These are phyloP conservation scores for Antarctomyces pellizariae DNA, from an alignment of 495 filamentous ascomycete genomes.

Conservation along the genomic window DNA sequence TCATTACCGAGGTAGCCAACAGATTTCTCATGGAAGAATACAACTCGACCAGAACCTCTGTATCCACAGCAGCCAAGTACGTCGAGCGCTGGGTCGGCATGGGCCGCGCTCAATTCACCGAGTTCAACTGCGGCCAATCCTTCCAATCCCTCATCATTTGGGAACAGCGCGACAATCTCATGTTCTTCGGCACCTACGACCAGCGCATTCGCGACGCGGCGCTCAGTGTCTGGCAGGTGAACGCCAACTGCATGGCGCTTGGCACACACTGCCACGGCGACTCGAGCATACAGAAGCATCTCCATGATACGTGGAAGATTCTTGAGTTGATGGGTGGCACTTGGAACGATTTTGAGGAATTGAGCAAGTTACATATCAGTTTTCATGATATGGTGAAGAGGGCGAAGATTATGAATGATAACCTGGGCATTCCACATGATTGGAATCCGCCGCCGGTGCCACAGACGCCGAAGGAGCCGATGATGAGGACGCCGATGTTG, in stretches of 20 bases:
- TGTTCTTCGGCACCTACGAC: constrained; percentile 24
- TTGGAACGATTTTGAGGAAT: constrained; percentile 15
- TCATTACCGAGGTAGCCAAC: constrained; percentile 28
- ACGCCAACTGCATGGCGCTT: constrained; percentile 26
- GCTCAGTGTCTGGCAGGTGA: constrained; percentile 26
- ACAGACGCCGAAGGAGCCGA: too few relatives aligned
- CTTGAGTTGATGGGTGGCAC: constrained; percentile 29
- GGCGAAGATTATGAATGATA: too few relatives aligned
- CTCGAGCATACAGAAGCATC: constrained; percentile 26
- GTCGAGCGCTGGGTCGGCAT: constrained; percentile 23
- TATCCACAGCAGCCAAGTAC: constrained; percentile 23
- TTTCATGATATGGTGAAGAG: too few relatives aligned
- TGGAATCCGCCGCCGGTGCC: too few relatives aligned
- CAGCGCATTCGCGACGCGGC: constrained; percentile 18
- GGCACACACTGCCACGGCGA: constrained; percentile 33
- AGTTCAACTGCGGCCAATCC: constrained; percentile 32
- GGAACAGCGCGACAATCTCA: constrained; percentile 25
- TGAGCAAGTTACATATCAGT: constrained; percentile 17
- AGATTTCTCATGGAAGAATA: constrained; percentile 24
- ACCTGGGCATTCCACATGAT: too few relatives aligned
- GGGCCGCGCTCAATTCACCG: constrained; percentile 26
- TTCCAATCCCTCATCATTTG: constrained; percentile 29
- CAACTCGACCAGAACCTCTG: constrained; percentile 20
- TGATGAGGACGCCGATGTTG: too few relatives aligned
- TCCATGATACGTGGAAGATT: constrained; percentile 26